Percentiles rank a stretch among this genome's conserved stretches.
Evolutionary conservation across 805 yeast genomes (phyloP).

Genomic region (Lachancea fermentati): DNA sequence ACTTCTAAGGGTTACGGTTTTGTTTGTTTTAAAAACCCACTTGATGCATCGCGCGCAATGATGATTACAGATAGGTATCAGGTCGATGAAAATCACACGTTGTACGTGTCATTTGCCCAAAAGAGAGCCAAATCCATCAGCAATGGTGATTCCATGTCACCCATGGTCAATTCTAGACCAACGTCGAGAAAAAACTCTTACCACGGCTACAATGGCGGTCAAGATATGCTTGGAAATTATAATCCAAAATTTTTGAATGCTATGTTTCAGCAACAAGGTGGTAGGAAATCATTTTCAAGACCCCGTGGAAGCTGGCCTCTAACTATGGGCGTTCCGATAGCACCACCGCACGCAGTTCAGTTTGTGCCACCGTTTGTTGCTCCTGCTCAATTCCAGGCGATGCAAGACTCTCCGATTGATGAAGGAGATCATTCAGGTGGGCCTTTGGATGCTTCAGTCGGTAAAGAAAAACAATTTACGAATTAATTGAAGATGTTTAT

Average conservation of each 20-base stretch:
- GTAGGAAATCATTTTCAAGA: conserved; percentile 4
- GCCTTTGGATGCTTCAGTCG: background rate
- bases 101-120: conserved; percentile 74
- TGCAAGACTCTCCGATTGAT: background rate
- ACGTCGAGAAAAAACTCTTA: conserved; percentile 4
- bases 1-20: conserved; percentile 74
- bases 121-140: conserved; percentile 18
- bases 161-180: background rate
- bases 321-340: conserved; percentile 7
- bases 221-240: conserved; percentile 11
- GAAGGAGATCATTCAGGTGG: background rate
- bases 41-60: conserved; percentile 65
- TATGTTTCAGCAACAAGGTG: conserved; percentile 20
- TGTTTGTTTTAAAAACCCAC: conserved; percentile 63
- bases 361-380: background rate
- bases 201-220: conserved; percentile 1
- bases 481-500: background rate
- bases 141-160: conserved; percentile 5
- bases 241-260: conserved; percentile 27
- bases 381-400: background rate
- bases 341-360: conserved; percentile 2
- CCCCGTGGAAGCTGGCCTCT: conserved; percentile 11
- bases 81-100: conserved; percentile 45
- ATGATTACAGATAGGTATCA: conserved; percentile 39
- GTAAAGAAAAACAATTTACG: background rate